A percentile compares a stretch with the other conserved stretches of the same genome.
These are phyloP conservation scores for Daedalea quercina DNA, from an alignment of 768 basidiomycete species.

Conservation along the genomic window DNA sequence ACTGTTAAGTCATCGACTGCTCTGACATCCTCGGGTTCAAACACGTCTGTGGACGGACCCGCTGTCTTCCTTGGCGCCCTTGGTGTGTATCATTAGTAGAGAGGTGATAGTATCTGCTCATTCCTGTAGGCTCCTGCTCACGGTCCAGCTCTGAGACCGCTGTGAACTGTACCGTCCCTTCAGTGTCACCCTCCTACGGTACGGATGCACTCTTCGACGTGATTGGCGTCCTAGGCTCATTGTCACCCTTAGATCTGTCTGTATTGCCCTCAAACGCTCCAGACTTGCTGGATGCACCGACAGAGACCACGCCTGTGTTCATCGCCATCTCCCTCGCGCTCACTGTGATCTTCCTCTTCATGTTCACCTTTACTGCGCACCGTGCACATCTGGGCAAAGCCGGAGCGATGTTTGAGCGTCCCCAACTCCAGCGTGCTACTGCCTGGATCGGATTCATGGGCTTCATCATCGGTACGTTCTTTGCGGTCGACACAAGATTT, in stretches of 20 bases:
- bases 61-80: constrained; percentile 59
- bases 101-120: not conserved
- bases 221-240: not conserved
- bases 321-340: constrained; percentile 55
- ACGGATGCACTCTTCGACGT: constrained; percentile 16
- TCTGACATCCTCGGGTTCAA: constrained; percentile 27
- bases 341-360: constrained; percentile 55
- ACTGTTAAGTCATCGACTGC: constrained; percentile 51
- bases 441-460: constrained; percentile 75
- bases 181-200: constrained; percentile 60
- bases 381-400: constrained; percentile 56
- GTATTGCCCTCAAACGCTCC: constrained; percentile 54
- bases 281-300: constrained; percentile 50
- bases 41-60: constrained; percentile 50
- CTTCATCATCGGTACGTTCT: constrained; percentile 58
- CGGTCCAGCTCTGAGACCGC: constrained; percentile 39
- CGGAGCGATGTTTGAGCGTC: constrained; percentile 44
- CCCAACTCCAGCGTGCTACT: constrained; percentile 47
- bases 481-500: not conserved
- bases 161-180: constrained; percentile 50
- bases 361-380: constrained; percentile 60
- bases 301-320: constrained; percentile 53
- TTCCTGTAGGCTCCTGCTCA: constrained; percentile 57
- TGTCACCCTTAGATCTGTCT: constrained; percentile 48
- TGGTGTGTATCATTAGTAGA: constrained; percentile 33